Base-by-base conservation (phyloP, 1,139 yeast species). In the Pichia sp. region DNA sequence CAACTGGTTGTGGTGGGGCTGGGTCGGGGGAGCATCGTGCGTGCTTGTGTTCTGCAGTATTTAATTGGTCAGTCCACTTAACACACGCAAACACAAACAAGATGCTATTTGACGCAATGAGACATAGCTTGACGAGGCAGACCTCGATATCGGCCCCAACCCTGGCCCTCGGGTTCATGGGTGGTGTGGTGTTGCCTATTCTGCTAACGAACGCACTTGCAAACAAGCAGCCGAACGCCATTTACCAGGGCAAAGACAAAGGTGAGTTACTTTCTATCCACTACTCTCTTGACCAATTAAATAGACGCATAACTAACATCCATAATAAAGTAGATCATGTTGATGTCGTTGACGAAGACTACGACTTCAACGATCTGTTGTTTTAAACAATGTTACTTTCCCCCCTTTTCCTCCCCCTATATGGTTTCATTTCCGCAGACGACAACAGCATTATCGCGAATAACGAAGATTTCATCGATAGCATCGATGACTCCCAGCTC, bases 141-240 rank as follows among this genome's bases (percentile, higher is more conserved):
- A 26, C 49, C 8, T 29, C 58, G 30, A 45, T 51, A 6, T 38
- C 54, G 29, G 51, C 62, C 32, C 56, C 60, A 40, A 56, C 54
- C 10, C 52, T 59, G 30, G 60, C 60, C 5, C 23, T 56, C 26
- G 62, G 61, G 15, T 58, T 59, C 26, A 45, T 59, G 53, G 62
- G 62, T 36, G 62, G 62, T 26, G 59, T 59, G 10, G 57, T 58
- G 5, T 47, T 58, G 29, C 62, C 62, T 26, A 51, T 59, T 5
- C 32, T 59, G 46, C 11, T 59, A 8, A 59, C 60, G 3, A 53
- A 56, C 43, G 54, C 57, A 38, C 31, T 57, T 32, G 46, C 59
- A 1, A 43, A 29, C 5, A 50, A 41, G 16, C 51, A 30, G 16
- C 60, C 52, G 30, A 45, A 54, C 42, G n/a, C 54, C 8, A 49